Conservation (phyloP, 805 yeast species). For the Huiozyma naganishii region DNA sequence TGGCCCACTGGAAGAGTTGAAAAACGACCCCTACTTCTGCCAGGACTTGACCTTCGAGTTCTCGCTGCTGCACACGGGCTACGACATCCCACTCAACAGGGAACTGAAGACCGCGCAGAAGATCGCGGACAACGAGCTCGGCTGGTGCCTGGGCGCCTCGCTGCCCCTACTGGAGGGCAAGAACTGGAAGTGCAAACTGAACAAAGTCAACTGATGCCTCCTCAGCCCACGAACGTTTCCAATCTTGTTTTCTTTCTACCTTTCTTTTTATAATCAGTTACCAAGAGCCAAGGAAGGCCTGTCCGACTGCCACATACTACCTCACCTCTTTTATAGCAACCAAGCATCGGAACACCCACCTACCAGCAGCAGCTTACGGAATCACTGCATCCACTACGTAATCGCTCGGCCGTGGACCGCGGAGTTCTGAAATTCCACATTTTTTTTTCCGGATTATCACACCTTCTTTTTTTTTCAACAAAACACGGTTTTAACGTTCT, state of each 20-base stretch:
- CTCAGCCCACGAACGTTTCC: not conserved
- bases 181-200: slow-evolving; percentile 55
- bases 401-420: too few species aligned
- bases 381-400: too few species aligned
- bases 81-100: slow-evolving; percentile 82
- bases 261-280: not conserved
- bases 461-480: too few species aligned
- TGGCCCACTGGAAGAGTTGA: slow-evolving; percentile 54
- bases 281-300: too few species aligned
- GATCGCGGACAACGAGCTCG: slow-evolving; percentile 81
- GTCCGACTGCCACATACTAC: too few species aligned
- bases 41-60: slow-evolving; percentile 84
- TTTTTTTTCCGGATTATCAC: too few species aligned
- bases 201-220: not conserved
- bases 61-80: slow-evolving; percentile 88
- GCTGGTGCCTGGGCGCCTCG: slow-evolving; percentile 98
- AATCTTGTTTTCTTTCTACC: not conserved
- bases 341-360: too few species aligned
- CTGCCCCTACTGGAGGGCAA: slow-evolving; percentile 70
- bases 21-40: slow-evolving; percentile 88
- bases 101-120: slow-evolving; percentile 89
- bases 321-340: too few species aligned
- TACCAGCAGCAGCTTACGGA: too few species aligned
- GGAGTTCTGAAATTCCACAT: too few species aligned
- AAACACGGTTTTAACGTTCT: too few species aligned